A percentile compares a stretch with the other conserved stretches of the same genome.
These are phyloP conservation scores for Penicillium sumatraense DNA, from an alignment of 2,329 filamentous ascomycete species.

Conservation along the genomic window DNA sequence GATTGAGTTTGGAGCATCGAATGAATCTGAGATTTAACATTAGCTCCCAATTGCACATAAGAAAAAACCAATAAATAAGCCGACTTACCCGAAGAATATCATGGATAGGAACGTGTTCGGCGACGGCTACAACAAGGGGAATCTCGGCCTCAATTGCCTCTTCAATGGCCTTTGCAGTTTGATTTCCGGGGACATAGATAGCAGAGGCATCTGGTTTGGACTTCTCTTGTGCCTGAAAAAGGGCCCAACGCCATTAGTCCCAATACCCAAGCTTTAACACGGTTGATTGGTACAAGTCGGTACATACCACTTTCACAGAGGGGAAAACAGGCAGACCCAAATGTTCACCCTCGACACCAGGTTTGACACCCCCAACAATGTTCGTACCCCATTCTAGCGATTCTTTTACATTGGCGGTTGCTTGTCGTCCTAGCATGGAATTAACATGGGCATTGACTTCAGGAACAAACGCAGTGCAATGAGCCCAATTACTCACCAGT, in stretches of 20 bases:
- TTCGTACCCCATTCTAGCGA: constrained; percentile 79
- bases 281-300: too few relatives aligned
- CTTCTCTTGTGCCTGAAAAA: constrained; percentile 65
- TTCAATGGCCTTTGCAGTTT: constrained; percentile 73
- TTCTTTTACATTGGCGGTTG: constrained; percentile 76
- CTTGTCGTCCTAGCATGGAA: constrained; percentile 39
- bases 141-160: constrained; percentile 81
- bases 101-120: constrained; percentile 78
- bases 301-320: constrained; percentile 63
- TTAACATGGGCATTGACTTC: constrained; percentile 11
- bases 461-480: background rate
- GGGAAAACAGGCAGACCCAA: constrained; percentile 73
- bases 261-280: background rate
- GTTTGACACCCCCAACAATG: constrained; percentile 77
- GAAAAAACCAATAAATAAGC: background rate
- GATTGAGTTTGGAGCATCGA: constrained; percentile 73
- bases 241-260: constrained; percentile 3
- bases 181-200: constrained; percentile 78
- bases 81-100: constrained; percentile 70
- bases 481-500: constrained; percentile 53
- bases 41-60: background rate
- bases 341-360: constrained; percentile 71
- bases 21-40: constrained; percentile 57
- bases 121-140: constrained; percentile 76
- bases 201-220: constrained; percentile 77